Conservation (phyloP, 2,329 filamentous ascomycete genomes). For the Gremmenia infestans region DNA sequence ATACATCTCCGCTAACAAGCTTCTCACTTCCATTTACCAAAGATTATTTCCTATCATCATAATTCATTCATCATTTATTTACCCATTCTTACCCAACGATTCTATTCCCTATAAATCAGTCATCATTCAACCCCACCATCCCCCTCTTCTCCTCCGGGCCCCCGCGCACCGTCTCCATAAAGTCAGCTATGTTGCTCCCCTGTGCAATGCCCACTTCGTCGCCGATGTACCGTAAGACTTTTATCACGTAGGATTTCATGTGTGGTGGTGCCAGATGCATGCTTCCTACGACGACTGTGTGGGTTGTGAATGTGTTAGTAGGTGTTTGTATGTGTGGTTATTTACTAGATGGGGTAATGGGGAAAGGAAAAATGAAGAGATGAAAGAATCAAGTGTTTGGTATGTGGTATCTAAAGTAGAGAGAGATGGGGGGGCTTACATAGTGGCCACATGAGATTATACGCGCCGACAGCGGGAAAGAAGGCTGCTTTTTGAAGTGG, state of each 20-base stretch:
- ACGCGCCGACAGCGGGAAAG: constrained; percentile 11
- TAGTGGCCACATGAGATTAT: constrained; percentile 20
- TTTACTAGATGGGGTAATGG: neutral
- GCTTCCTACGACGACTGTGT: constrained; percentile 6
- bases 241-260: constrained; percentile 1
- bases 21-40: too few relatives aligned
- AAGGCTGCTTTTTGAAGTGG: neutral
- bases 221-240: constrained; percentile 45
- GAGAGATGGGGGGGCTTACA: neutral
- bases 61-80: too few relatives aligned
- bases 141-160: too few relatives aligned
- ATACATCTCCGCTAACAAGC: too few relatives aligned
- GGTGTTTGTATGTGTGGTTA: neutral
- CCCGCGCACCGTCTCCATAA: constrained; percentile 1
- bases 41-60: too few relatives aligned
- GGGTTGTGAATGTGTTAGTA: neutral
- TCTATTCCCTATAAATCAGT: too few relatives aligned
- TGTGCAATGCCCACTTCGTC: constrained; percentile 51
- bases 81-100: too few relatives aligned
- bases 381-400: neutral
- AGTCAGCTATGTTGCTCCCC: constrained; percentile 44
- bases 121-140: too few relatives aligned
- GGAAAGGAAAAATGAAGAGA: neutral
- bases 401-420: neutral
- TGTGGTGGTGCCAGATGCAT: neutral